Base-by-base conservation (phyloP, 257 asterid species). In the Solanum medicagineum region DNA sequence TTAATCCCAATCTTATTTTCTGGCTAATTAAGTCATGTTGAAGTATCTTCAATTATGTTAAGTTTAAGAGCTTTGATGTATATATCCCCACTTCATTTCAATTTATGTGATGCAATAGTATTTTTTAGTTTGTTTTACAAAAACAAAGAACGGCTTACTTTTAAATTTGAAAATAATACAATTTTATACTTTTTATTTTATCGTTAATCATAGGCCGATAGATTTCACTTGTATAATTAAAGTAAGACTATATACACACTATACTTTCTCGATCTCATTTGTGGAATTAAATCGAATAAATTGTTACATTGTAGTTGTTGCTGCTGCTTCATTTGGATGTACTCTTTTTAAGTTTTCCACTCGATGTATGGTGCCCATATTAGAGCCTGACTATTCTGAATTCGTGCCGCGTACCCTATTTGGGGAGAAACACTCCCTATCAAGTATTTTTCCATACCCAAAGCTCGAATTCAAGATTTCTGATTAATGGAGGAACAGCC, bases 191-290 rank as follows among this genome's bases (percentile, higher is more conserved):
- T 0, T 11, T 65, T 20, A 65, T 65, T 65, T 26, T 26, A 13
- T 26, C 4, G 1, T 26, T 65, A 14, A 26, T 65, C 24, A 6
- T 65, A 3, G 11, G 4, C 12, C 0, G 68, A 60, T 36, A 4
- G 6, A 36, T 6, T 36, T 0, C 42, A 36, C 6, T 36, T 36
- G 42, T 4, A 36, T 36, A 36, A 36, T 36, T 36, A 36, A 36
- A 5, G 42, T 36, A 36, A 62, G 0, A 22, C 4, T 62, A 0
- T 3, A 36, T 22, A 54, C 4, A 11, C 4, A n/a, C 12, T 7
- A n/a, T 20, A 2, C 17, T 20, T 59, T 0, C 3, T 13, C 10
- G 0, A 57, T 4, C 10, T 2, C 3, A 59, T 13, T 20, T n/a
- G 5, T 59, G 1, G 10, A 60, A 4, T 59, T 60, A 60, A 0